phyloP scores from a whole-genome alignment of 208 protist species.

The Leishmania tropica region DNA sequence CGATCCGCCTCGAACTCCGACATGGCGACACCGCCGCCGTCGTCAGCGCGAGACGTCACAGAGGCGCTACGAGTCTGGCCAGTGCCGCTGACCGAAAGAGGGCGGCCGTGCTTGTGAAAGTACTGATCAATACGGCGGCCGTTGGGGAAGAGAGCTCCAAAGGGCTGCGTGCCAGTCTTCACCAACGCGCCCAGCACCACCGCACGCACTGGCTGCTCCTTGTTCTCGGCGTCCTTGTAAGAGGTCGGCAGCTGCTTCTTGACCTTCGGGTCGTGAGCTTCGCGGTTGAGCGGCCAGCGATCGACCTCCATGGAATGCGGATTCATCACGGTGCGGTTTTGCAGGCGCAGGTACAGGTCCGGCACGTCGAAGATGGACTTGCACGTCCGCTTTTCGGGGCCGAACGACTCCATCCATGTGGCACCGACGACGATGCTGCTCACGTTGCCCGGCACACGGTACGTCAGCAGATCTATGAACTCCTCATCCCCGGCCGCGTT shows the following conservation, averaged over 20 bases:
- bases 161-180: conserved; percentile 45
- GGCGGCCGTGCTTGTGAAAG: conserved; percentile 24
- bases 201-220: conserved; percentile 45
- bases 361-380: conserved; percentile 68
- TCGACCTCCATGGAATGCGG: conserved; percentile 73
- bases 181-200: conserved; percentile 60
- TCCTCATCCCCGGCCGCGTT: conserved; percentile 61
- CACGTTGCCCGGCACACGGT: conserved; percentile 57
- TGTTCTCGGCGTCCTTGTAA: conserved; percentile 19
- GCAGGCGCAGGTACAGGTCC: conserved; percentile 68
- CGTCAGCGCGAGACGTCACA: conserved; percentile 9
- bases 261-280: conserved; percentile 17
- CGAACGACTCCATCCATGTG: conserved; percentile 65
- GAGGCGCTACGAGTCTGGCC: conserved; percentile 9
- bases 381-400: conserved; percentile 10
- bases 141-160: conserved; percentile 41
- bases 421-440: conserved; percentile 64
- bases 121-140: conserved; percentile 46
- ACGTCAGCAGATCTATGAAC: conserved; percentile 72
- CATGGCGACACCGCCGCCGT: not conserved
- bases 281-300: conserved; percentile 62
- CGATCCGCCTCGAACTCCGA: conserved; percentile 21
- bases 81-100: not conserved
- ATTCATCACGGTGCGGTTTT: conserved; percentile 72
- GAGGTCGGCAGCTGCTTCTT: conserved; percentile 22